Base-by-base conservation (phyloP, 2,329 filamentous ascomycete species). In the Fusarium pseudonygamai region DNA sequence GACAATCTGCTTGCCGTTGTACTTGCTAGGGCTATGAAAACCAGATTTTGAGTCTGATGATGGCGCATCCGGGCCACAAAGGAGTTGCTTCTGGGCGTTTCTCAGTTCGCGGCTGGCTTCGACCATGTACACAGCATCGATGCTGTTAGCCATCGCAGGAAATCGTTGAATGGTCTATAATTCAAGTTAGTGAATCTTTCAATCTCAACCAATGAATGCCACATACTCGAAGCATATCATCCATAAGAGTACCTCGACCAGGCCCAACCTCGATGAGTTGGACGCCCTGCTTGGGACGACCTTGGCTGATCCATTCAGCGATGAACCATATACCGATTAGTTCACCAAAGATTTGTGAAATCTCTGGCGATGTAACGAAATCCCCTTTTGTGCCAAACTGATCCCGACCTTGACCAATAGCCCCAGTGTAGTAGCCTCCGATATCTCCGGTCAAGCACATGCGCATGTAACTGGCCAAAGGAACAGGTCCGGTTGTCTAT, bases 301-400 rank as follows among this genome's bases (percentile, higher is more conserved):
- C 95, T 81, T 99, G 96, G 45, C 93, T 92, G 81, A 98, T 93
- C 96, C 96, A 99, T 86, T 99, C 96, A 46, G 96, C 92, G 58
- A 98, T 92, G 70, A 97, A 92, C 96, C 96, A 99, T 76, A 99
- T 90, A 9, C 94, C 96, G 64, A 98, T 87, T 34, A 99, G 87
- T 84, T 99, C 96, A 30, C 96, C 96, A 83, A 99, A 99, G 18
- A 98, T 89, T 80, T 98, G 96, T 2, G 95, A 98, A 77, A 99
- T 98, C 83, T 99, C 96, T 0, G 96, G 96, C 0, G 95, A 98
- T 0, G 96, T 99, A 58, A 98, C 92, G 80, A 99, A 99, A 83
- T 99, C 96, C 32, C 96, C 96, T 79, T 94, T 93, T 62, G 89
- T 86, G n/a, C 96, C 96, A 77, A 99, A 99, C 72, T 96, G 95